A percentile compares a stretch with the other conserved stretches of the same genome.
Conservation (phyloP, 306 rosid species). For the Geum urbanum region DNA sequence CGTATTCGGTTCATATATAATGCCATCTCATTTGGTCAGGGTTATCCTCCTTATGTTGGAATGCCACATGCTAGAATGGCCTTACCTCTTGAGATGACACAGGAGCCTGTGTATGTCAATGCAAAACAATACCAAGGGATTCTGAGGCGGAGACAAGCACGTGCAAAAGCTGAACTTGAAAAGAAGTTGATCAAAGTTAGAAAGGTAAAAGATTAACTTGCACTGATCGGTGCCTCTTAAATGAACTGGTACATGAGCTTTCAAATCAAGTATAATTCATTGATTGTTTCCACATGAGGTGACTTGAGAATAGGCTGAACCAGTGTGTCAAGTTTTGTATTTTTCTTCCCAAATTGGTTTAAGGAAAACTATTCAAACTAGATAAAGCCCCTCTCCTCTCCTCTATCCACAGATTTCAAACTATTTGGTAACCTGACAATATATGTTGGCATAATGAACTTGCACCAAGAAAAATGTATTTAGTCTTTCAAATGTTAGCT, state of each 20-base stretch:
- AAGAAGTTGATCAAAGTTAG: conserved; percentile 80
- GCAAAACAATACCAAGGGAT: conserved; percentile 98
- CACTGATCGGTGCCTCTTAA: background rate
- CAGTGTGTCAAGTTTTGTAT: background rate
- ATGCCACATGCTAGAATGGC: conserved; percentile 95
- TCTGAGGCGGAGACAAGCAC: conserved; percentile 92
- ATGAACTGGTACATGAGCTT: background rate
- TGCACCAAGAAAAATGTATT: background rate
- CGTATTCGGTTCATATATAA: background rate
- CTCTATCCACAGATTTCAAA: background rate
- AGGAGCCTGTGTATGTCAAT: conserved; percentile 96
- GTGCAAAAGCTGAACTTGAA: conserved; percentile 95
- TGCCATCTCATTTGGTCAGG: conserved; percentile 37
- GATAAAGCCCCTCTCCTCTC: background rate
- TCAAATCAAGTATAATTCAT: background rate
- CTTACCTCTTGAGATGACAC: conserved; percentile 93
- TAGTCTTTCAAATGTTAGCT: background rate
- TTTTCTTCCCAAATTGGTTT: background rate
- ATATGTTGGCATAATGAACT: background rate
- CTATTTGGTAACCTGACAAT: too few species aligned
- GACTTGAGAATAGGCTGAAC: background rate
- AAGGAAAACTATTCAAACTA: background rate
- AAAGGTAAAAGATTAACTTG: conserved; percentile 53
- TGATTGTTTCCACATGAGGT: background rate
- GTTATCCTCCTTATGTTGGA: conserved; percentile 80